phyloP scores from a whole-genome alignment of 2,329 filamentous ascomycete species.

The Exophiala sp. region DNA sequence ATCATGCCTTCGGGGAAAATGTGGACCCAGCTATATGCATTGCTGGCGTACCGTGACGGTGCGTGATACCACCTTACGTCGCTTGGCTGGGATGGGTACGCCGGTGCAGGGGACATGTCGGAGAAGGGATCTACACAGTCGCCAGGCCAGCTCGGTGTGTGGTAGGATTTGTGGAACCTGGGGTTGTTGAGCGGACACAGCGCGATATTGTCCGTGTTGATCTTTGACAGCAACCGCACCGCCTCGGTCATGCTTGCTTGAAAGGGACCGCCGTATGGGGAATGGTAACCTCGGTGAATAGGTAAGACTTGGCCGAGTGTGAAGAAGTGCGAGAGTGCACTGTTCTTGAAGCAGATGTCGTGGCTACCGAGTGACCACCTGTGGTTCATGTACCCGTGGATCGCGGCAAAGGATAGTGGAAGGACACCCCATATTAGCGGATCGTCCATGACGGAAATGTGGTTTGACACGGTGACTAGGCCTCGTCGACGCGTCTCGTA shows the following conservation, averaged over 20 bases:
- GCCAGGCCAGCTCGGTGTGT: constrained; percentile 53
- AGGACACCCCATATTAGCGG: constrained; percentile 90
- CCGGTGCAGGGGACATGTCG: constrained; percentile 39
- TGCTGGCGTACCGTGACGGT: constrained; percentile 66
- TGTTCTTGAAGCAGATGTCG: constrained; percentile 90
- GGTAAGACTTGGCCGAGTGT: constrained; percentile 84
- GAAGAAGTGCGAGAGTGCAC: constrained; percentile 71
- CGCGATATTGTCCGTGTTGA: constrained; percentile 41
- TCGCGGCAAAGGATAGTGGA: constrained; percentile 68
- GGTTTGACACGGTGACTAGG: constrained; percentile 88
- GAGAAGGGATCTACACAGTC: constrained; percentile 48
- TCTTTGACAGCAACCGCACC: constrained; percentile 70
- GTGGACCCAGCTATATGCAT: constrained; percentile 82
- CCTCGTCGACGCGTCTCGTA: constrained; percentile 66
- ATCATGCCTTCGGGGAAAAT: constrained; percentile 95
- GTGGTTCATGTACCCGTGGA: constrained; percentile 62
- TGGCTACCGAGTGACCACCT: constrained; percentile 90
- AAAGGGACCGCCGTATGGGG: constrained; percentile 75
- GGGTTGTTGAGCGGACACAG: constrained; percentile 16
- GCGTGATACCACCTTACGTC: constrained; percentile 64
- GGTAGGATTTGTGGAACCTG: constrained; percentile 16
- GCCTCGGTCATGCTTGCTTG: constrained; percentile 86
- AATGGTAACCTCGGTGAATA: constrained; percentile 77
- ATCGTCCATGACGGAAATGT: constrained; percentile 89
- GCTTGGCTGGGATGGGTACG: constrained; percentile 53